Evolutionary conservation across 129 eudicot species (phyloP).

Genomic region (Flaveria trinervia): DNA sequence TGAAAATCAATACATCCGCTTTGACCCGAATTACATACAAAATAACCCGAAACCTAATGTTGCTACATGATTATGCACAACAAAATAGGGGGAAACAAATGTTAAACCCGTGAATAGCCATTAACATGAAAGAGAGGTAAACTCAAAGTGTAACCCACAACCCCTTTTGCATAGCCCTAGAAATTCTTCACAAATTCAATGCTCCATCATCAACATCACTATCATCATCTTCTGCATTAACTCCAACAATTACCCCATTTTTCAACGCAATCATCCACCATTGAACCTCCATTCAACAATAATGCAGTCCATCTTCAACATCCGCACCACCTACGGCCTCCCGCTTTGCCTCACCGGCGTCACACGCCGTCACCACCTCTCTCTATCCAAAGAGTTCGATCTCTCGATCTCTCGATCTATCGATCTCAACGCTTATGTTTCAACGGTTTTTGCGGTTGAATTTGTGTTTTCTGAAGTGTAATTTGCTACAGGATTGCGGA

Average conservation of each 20-base stretch:
- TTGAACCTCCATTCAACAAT: conserved; percentile 14
- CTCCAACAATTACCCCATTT: background rate
- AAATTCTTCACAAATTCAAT: conserved; percentile 20
- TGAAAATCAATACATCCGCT: too few species aligned
- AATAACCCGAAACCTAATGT: background rate
- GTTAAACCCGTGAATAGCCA: background rate
- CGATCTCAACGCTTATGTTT: background rate
- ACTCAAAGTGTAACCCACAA: background rate
- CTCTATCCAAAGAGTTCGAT: conserved; percentile 33
- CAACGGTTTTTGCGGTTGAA: conserved; percentile 2
- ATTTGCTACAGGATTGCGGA: conserved; percentile 40
- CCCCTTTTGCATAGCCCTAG: conserved; percentile 22
- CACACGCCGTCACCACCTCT: conserved; percentile 25
- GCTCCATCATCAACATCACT: background rate
- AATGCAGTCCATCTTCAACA: conserved; percentile 40
- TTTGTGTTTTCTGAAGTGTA: background rate
- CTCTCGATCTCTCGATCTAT: background rate
- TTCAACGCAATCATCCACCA: background rate
- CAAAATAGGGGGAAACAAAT: conserved; percentile 2
- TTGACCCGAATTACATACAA: too few species aligned
- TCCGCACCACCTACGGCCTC: conserved; percentile 40
- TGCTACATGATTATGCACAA: background rate
- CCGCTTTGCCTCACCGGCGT: conserved; percentile 49
- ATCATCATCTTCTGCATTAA: background rate
- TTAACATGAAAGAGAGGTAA: background rate